These are phyloP conservation scores for Mycosphaerella sp. DNA, from an alignment of 2,329 filamentous ascomycete species.

Conservation along the genomic window DNA sequence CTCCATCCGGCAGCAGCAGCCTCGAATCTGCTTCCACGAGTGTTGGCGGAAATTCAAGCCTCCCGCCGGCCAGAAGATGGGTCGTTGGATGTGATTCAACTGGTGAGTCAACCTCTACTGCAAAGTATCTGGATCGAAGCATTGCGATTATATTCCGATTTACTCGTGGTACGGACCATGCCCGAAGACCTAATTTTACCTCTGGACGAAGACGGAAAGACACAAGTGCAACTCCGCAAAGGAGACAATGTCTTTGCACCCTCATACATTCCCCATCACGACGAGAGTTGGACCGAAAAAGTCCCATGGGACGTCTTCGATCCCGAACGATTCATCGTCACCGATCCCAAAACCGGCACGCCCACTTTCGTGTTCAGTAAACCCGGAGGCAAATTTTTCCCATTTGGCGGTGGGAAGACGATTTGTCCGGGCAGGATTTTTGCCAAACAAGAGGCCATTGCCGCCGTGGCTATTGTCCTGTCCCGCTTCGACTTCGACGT, in stretches of 20 bases:
- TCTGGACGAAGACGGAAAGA: slow-evolving; percentile 26
- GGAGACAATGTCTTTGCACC: slow-evolving; percentile 31
- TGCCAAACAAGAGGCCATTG: slow-evolving; percentile 29
- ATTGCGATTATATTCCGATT: slow-evolving; percentile 31
- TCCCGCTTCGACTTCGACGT: slow-evolving; percentile 27
- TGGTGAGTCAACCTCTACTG: slow-evolving; percentile 30
- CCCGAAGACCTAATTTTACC: slow-evolving; percentile 27
- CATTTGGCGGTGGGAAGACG: slow-evolving; percentile 30
- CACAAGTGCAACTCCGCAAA: slow-evolving; percentile 19
- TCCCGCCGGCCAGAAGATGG: slow-evolving; percentile 25
- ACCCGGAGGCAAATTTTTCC: slow-evolving; percentile 29
- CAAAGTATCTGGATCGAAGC: slow-evolving; percentile 33
- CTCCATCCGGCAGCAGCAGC: slow-evolving; percentile 24
- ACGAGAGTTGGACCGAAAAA: slow-evolving; percentile 23
- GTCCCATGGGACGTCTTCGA: slow-evolving; percentile 22
- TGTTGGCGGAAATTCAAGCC: slow-evolving; percentile 26
- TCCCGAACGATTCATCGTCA: slow-evolving; percentile 27
- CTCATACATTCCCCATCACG: slow-evolving; percentile 27
- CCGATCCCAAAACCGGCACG: slow-evolving; percentile 25
- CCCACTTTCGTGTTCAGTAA: slow-evolving; percentile 26
- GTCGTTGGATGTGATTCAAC: slow-evolving; percentile 24
- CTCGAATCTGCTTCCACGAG: slow-evolving; percentile 21
- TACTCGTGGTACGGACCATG: slow-evolving; percentile 30
- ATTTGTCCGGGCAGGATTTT: slow-evolving; percentile 28
- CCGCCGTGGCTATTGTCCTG: slow-evolving; percentile 26